phyloP scores from a whole-genome alignment of 768 basidiomycete genomes.

The Naganishia vishniacii region DNA sequence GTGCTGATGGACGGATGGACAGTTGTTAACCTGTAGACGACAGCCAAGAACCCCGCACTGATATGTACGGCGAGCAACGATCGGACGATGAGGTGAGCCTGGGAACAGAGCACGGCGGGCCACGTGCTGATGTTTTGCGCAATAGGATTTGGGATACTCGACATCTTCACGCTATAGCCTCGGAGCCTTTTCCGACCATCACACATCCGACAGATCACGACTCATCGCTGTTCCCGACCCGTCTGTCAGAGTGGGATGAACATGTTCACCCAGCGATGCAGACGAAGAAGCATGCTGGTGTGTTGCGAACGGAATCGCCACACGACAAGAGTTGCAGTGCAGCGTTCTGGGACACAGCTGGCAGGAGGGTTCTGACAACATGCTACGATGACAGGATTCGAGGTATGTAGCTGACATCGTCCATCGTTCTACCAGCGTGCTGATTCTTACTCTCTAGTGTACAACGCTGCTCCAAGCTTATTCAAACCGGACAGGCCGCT shows the following conservation, averaged over 20 bases:
- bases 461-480: slow-evolving; percentile 39
- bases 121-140: no score
- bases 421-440: no score
- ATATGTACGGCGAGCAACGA: slow-evolving; percentile 48
- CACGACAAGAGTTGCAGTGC: slow-evolving; percentile 47
- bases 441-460: no score
- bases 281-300: background rate
- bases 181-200: slow-evolving; percentile 35
- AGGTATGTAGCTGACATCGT: slow-evolving; percentile 35
- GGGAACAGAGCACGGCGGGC: no score
- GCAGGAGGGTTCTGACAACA: slow-evolving; percentile 48
- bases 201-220: slow-evolving; percentile 20
- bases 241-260: background rate
- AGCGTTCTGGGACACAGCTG: slow-evolving; percentile 52
- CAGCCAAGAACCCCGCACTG: slow-evolving; percentile 43
- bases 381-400: slow-evolving; percentile 51
- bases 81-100: slow-evolving; percentile 34
- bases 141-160: slow-evolving; percentile 48
- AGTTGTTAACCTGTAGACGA: slow-evolving; percentile 24
- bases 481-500: slow-evolving; percentile 30
- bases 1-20: no score
- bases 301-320: slow-evolving; percentile 26
- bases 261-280: slow-evolving; percentile 11
- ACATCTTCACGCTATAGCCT: slow-evolving; percentile 33
- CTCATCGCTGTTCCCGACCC: background rate